Evolutionary conservation across 2,329 filamentous ascomycete species (phyloP), one percentile per base, ranked within the genome.

Genomic region (Monilinia fructigena): DNA sequence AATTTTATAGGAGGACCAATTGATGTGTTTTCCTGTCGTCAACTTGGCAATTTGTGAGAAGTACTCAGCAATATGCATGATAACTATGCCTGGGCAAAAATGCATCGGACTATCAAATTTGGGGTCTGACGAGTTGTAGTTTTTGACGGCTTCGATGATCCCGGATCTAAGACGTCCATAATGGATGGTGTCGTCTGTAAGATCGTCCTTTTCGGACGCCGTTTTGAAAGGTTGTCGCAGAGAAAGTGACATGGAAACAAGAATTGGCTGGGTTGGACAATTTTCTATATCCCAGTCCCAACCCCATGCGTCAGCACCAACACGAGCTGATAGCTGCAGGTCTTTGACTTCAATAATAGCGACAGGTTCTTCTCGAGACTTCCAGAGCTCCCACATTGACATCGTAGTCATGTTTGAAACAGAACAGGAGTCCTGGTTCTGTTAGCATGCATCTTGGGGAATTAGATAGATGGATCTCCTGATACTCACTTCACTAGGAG

Each of bases 101-200:
- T 12, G 7, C 20, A 0, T 4, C 23, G 28, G 20, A 23, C 5
- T 11, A 12, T 3, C 18, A 35, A 42, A 20, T 3, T 0, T 35
- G 14, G 3, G 2, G 1, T 16, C 0, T n/a, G 12, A 14, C 28
- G 26, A 6, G 4, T 42, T 16, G 45, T 54, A 73, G 5, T 54
- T 59, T 14, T 45, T 31, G 26, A 70, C 69, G 16, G 78, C 79
- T 31, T 77, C 76, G 42, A 89, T 78, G 18, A 93, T 80, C 0
- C 81, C 80, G 78, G 92, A 92, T 78, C 86, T 88, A 18, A 93
- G 80, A 12, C 80, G 82, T 2, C 90, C 90, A 73, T 93, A 93
- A 78, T 93, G 89, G 31, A 92, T 85, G 2, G 90, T 93, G 74
- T 89, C 89, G n/a, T 78, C 77, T 55, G 86, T 83, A 45, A 93